Percentiles rank a stretch among this genome's conserved stretches.
Evolutionary conservation across 495 filamentous ascomycete species (phyloP).

Genomic region (Peziza echinospora): DNA sequence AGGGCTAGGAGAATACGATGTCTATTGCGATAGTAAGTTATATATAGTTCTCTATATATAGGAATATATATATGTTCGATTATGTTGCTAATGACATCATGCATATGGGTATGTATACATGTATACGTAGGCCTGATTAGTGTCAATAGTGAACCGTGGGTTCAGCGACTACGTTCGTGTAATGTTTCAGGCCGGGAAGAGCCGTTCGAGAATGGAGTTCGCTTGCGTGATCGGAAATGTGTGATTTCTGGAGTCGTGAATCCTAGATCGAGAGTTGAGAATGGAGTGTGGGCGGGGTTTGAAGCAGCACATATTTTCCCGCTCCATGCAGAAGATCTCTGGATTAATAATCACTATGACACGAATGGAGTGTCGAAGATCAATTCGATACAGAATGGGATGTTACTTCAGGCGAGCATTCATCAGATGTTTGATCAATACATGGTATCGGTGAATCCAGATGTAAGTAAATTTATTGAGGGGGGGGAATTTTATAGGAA

Average conservation of each 20-base stretch:
- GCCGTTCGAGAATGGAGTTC: slow-evolving; percentile 3
- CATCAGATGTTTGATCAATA: slow-evolving; percentile 14
- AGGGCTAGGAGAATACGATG: slow-evolving; percentile 1
- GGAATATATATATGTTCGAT: too few species aligned
- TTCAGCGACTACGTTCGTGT: slow-evolving; percentile 2
- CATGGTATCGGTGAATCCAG: slow-evolving; percentile 7
- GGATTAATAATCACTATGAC: slow-evolving; percentile 12
- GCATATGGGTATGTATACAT: too few species aligned
- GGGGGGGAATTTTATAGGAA: neutral
- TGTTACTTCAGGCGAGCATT: slow-evolving; percentile 7
- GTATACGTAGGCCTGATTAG: slow-evolving; percentile 5
- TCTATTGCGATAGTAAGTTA: slow-evolving; percentile 9
- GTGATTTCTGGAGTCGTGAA: slow-evolving; percentile 5
- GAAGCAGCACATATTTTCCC: slow-evolving; percentile 12
- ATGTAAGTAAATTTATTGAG: slow-evolving; percentile 1
- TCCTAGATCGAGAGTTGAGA: neutral
- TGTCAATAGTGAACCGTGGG: slow-evolving; percentile 1
- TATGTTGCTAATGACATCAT: too few species aligned
- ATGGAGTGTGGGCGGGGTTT: slow-evolving; percentile 3
- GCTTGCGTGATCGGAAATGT: slow-evolving; percentile 3
- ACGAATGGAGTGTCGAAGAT: slow-evolving; percentile 8
- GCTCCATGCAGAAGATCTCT: slow-evolving; percentile 4
- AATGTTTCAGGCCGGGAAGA: neutral
- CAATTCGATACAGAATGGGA: slow-evolving; percentile 14
- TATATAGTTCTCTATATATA: neutral